These are phyloP conservation scores for Lepidopterella palustris DNA, from an alignment of 495 filamentous ascomycete species.

Conservation along the genomic window DNA sequence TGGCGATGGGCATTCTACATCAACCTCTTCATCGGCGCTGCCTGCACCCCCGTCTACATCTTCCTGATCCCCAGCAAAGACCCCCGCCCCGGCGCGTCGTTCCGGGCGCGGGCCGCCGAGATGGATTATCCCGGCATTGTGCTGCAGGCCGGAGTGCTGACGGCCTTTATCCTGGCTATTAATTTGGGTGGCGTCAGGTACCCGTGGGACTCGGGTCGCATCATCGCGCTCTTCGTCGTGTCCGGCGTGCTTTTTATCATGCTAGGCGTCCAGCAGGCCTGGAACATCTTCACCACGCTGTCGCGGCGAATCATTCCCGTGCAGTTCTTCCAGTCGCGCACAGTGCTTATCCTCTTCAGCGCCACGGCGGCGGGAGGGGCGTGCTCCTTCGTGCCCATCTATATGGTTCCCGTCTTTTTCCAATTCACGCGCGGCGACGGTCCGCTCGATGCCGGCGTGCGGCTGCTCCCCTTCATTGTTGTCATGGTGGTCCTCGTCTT, in stretches of 20 bases:
- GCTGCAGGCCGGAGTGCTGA: not conserved
- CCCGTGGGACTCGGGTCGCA: constrained; percentile 46
- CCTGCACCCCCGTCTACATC: constrained; percentile 7
- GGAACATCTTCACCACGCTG: constrained; percentile 44
- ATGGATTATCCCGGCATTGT: constrained; percentile 7
- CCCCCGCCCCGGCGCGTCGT: not conserved
- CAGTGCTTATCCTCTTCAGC: constrained; percentile 43
- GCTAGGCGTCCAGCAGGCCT: constrained; percentile 48
- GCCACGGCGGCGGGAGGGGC: constrained; percentile 36
- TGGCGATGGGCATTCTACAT: constrained; percentile 32
- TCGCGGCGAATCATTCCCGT: constrained; percentile 49
- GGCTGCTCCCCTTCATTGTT: constrained; percentile 52
- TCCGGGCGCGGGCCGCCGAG: not conserved
- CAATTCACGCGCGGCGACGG: constrained; percentile 50
- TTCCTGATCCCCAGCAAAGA: constrained; percentile 3
- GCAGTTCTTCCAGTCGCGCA: constrained; percentile 43
- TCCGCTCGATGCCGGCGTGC: constrained; percentile 46
- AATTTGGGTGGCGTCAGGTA: constrained; percentile 50
- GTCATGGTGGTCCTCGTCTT: constrained; percentile 32
- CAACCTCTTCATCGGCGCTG: constrained; percentile 10
- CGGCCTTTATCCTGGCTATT: constrained; percentile 3
- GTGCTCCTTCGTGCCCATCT: constrained; percentile 39
- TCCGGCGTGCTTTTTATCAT: constrained; percentile 47
- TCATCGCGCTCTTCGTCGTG: constrained; percentile 49
- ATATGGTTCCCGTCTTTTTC: constrained; percentile 41